These are phyloP conservation scores for Trametes pubescens DNA, from an alignment of 1,284 basidiomycete genomes.

Conservation along the genomic window DNA sequence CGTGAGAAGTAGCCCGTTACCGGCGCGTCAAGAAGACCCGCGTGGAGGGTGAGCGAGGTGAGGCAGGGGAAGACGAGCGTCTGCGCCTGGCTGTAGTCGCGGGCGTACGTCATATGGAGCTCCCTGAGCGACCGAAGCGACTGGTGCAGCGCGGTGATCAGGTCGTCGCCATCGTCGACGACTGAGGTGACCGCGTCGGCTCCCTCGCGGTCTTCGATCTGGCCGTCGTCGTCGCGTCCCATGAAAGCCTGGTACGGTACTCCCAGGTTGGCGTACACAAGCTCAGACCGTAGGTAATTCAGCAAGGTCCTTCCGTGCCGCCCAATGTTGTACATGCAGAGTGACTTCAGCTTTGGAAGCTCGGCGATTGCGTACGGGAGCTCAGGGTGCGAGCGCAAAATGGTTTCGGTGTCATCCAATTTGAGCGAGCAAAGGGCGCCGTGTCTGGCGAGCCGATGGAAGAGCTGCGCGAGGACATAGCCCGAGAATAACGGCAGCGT, in stretches of 20 bases:
- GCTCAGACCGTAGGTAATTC: neutral
- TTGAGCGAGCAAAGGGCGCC: neutral
- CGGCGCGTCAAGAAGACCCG: neutral
- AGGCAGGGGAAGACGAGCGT: neutral
- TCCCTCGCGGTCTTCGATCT: neutral
- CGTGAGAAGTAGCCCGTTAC: neutral
- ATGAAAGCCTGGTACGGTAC: neutral
- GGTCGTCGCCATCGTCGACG: neutral
- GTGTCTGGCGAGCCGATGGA: neutral
- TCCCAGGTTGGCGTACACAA: neutral
- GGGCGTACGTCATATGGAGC: neutral
- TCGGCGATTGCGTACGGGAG: neutral
- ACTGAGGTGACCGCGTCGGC: neutral
- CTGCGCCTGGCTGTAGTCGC: neutral
- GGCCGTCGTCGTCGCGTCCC: no score
- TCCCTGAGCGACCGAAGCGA: neutral
- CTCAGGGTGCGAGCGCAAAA: neutral
- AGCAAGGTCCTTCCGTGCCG: neutral
- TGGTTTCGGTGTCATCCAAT: neutral
- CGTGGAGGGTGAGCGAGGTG: neutral
- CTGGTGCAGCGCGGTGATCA: neutral
- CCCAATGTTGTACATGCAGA: neutral
- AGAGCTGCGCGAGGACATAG: neutral
- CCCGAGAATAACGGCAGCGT: neutral
- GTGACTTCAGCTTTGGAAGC: neutral